Base-by-base conservation (phyloP, 78 protist genomes). In the Isochrysis galbana region DNA sequence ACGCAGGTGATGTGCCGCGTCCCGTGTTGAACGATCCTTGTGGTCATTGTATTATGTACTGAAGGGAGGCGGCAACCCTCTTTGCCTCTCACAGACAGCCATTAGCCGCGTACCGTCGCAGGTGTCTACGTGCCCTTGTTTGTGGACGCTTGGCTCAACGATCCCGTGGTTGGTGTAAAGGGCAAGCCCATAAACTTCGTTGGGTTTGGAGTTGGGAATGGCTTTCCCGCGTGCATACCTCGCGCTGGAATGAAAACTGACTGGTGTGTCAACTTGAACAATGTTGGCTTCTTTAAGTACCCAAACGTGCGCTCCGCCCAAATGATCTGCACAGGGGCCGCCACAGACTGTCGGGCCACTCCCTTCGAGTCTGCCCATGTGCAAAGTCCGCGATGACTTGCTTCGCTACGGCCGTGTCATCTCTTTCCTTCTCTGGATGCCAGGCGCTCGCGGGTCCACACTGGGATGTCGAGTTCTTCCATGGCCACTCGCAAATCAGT, bases 401-500 rank as follows among this genome's bases (percentile, higher is more conserved):
- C n/a, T n/a, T n/a, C n/a, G n/a, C n/a, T n/a, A n/a, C n/a, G n/a
- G n/a, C n/a, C n/a, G n/a, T n/a, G n/a, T n/a, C n/a, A n/a, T n/a
- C 67, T 22, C 14, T 54, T 22, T 54, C 67, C 67, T 14, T n/a
- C n/a, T 10, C 5, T n/a, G 74, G 39, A 23, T 25, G 74, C 74
- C 39, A 70, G 44, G 41, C 80, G 80, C 80, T 70, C 44, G 44
- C 80, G 11, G 80, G 80, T 19, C 80, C 80, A 19, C 19, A n/a
- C 41, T 70, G 80, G 80, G 80, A 70, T 41, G 80, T 70, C 41
- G 41, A 70, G 80, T 70, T 70, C 41, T 70, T 70, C 41, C 41
- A 34, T 21, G 80, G 80, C 39, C 80, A 70, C 41, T 70, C 80
- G 41, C 80, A 70, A 19, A n/a, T 70, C 29, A 34, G 44, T 14